phyloP scores from a whole-genome alignment of 805 yeast genomes.

The Naumovozyma baii region DNA sequence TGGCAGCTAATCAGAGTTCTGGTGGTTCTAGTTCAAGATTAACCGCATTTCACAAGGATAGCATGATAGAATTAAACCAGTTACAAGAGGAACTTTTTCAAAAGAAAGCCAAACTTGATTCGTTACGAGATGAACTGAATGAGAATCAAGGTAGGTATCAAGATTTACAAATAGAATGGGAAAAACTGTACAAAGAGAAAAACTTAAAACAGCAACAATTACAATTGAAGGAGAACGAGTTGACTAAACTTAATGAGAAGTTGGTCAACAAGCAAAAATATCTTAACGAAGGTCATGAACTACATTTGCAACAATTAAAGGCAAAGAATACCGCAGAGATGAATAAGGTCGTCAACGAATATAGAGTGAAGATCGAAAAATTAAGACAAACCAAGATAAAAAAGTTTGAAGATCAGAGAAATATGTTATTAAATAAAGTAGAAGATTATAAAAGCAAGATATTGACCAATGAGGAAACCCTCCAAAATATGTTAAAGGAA shows the following conservation, averaged over 20 bases:
- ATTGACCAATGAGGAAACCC: constrained; percentile 12
- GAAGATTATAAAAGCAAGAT: constrained; percentile 24
- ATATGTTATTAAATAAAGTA: constrained; percentile 20
- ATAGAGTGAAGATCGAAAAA: constrained; percentile 31
- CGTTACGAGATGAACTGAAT: constrained; percentile 17
- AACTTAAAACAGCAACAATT: constrained; percentile 19
- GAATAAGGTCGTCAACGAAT: constrained; percentile 29
- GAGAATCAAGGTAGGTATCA: constrained; percentile 14
- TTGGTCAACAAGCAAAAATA: constrained; percentile 17
- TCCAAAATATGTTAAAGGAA: constrained; percentile 13
- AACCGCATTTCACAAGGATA: constrained; percentile 26
- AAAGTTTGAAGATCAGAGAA: constrained; percentile 27
- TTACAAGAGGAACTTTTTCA: constrained; percentile 20
- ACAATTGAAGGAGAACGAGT: constrained; percentile 26
- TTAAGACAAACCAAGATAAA: constrained; percentile 30
- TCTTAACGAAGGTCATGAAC: constrained; percentile 26
- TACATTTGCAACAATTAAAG: constrained; percentile 27
- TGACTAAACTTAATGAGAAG: constrained; percentile 25
- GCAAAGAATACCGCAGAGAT: constrained; percentile 32
- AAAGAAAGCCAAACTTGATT: constrained; percentile 20
- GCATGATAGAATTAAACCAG: constrained; percentile 23
- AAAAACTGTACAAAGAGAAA: constrained; percentile 23
- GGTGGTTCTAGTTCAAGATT: constrained; percentile 3
- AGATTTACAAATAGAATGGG: constrained; percentile 20
- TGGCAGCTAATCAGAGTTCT: background rate